These are phyloP conservation scores for Nicotiana obtusifolia DNA, from an alignment of 257 asterid species.

Conservation along the genomic window DNA sequence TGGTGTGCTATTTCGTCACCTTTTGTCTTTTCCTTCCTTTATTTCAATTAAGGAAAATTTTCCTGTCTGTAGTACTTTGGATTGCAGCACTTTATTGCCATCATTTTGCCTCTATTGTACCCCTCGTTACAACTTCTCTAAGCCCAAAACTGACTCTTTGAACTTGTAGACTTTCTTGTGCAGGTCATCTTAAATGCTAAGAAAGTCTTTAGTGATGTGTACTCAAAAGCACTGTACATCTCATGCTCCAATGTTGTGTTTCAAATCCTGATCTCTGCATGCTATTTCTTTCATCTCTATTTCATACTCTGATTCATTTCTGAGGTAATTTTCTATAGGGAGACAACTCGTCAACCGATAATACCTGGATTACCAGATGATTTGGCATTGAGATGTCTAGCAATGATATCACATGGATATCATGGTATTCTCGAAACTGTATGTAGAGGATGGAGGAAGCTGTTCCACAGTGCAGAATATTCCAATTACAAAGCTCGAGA, in stretches of 20 bases:
- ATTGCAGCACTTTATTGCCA: not conserved
- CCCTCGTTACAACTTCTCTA: not conserved
- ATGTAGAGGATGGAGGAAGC: not conserved
- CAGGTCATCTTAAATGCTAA: not conserved
- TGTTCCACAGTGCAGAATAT: not conserved
- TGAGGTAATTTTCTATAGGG: not conserved
- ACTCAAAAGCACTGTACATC: not conserved
- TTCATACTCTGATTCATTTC: not conserved
- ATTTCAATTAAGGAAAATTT: not conserved
- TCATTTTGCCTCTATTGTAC: not conserved
- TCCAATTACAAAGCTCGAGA: slow-evolving; percentile 6
- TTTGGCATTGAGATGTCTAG: slow-evolving; percentile 11
- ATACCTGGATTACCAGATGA: slow-evolving; percentile 11
- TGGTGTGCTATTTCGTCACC: not conserved
- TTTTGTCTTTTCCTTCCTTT: not conserved
- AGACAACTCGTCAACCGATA: not conserved
- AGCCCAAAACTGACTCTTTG: not conserved
- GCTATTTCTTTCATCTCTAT: not conserved
- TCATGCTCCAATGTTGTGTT: not conserved
- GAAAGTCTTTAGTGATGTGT: not conserved
- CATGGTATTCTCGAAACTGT: not conserved
- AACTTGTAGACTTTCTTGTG: not conserved
- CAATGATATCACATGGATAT: slow-evolving; percentile 9
- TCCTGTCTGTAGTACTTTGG: not conserved
- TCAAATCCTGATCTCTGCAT: not conserved